Evolutionary conservation across 495 filamentous ascomycete genomes (phyloP), one percentile per base, ranked within the genome.

Genomic region (Neurospora sp.): DNA sequence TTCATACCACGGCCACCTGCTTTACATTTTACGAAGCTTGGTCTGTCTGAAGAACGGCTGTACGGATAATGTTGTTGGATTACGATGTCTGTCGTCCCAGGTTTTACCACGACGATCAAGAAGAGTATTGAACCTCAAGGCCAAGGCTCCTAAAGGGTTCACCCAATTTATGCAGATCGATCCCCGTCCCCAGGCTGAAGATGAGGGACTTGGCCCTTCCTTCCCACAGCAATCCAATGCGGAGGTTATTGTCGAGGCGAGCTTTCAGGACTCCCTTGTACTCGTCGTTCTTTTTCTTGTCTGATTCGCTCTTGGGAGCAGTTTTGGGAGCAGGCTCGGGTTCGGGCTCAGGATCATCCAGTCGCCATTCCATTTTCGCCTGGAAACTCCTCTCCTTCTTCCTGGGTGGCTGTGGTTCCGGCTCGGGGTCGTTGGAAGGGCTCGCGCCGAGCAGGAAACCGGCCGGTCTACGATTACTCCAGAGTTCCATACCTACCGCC

Each of bases 221-320:
- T 80, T 98, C 96, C 96, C 96, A 99, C 14, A 98, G 85, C 68
- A 98, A 74, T 3, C 94, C 92, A 40, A 97, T 87, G 72, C 90
- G 89, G 79, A 93, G 90, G 72, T 93, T 91, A 80, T 97, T 93
- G 76, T 96, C 93, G 8, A 98, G 82, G 53, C 92, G 87, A 22
- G 94, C 90, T 80, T 98, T 99, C 73, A 99, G 80, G n/a, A 98
- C 94, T 5, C 94, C 94, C 37, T 90, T 87, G 72, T 91, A 90
- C 59, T 90, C 88, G 61, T 93, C 90, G 68, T 89, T 81, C 39
- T 70, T 74, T 22, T 61, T 31, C 47, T 61, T 61, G 4, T 61
- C 47, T 31, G 10, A 3, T 61, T 61, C 47, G 47, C 22, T 61
- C 70, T n/a, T 70, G 70, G 41, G 72, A 61, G 69, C 8, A 40